Evolutionary conservation across 306 rosid genomes (phyloP).

Genomic region (Cucumis melo): DNA sequence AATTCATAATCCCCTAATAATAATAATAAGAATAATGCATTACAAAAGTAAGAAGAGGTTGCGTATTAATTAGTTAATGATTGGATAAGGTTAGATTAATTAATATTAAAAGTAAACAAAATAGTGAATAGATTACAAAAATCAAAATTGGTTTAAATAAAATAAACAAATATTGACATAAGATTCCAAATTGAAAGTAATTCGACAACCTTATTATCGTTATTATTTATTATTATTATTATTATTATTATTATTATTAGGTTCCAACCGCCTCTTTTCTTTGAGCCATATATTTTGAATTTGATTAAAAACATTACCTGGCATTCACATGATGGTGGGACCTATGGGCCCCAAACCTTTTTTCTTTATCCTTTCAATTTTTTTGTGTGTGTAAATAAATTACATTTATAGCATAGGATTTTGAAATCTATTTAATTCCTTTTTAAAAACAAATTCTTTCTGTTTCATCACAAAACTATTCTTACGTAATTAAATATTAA

Average conservation of each 20-base stretch:
- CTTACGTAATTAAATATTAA: no score
- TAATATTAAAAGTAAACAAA: background rate
- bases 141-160: no score
- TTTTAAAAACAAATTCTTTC: no score
- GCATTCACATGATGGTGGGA: constrained; percentile 5
- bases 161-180: background rate
- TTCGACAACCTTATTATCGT: background rate
- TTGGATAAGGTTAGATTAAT: background rate
- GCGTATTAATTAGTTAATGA: background rate
- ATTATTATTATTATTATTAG: no score
- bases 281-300: background rate
- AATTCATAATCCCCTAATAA: background rate
- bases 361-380: no score
- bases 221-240: background rate
- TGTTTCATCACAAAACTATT: no score
- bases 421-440: no score
- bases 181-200: background rate
- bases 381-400: no score
- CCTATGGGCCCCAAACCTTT: background rate
- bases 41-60: background rate
- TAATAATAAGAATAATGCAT: background rate
- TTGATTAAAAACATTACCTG: background rate
- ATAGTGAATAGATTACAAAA: background rate
- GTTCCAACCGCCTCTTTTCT: background rate
- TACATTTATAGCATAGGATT: no score